Evolutionary conservation across 2,329 filamentous ascomycete species (phyloP), one percentile per base, ranked within the genome.

Genomic region (Sporothrix inflata): DNA sequence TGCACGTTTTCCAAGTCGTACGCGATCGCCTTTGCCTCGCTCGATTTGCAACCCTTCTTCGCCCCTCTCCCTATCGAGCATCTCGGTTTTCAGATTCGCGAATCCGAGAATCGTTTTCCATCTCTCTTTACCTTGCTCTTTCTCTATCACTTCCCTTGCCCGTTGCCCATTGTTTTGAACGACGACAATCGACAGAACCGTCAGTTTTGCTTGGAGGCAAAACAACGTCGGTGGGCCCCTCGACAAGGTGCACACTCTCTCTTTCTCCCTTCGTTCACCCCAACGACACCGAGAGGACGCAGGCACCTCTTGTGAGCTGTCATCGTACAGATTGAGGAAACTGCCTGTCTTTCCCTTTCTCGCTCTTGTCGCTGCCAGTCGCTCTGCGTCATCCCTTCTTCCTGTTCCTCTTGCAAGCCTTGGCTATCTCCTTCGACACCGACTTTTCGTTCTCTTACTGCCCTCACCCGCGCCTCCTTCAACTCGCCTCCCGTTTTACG

Each of bases 371-470:
- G 30, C 30, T 27, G 5, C 21, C 38, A 21, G 65, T 11, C 27
- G 6, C 27, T 40, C 65, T 53, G 65, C n/a, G 47, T 40, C 47
- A 53, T 40, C n/a, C 65, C 47, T 53, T 53, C 11, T 65, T 27
- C 21, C 12, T 57, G 53, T 4, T 3, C 12, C 14, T 57, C 53
- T 27, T 34, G 53, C 53, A 19, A 14, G 24, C 53, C 38, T 63
- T 42, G 8, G 38, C 38, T 45, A 24, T 19, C 47, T 47, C 16
- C 19, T 53, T 51, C 47, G 47, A 53, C 47, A 68, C 47, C 30
- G 65, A 68, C 65, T 68, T 68, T 68, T 68, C 4, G 27, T 42
- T 19, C 11, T 68, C 19, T 24, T 47, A 51, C 47, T 53, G 16
- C 30, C 30, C 60, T 24, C 21, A 65, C 21, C 60, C 38, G 38